A percentile compares a stretch with the other conserved stretches of the same genome.
Evolutionary conservation across 2,329 filamentous ascomycete species (phyloP).

Genomic region (Calonectria pteridis): DNA sequence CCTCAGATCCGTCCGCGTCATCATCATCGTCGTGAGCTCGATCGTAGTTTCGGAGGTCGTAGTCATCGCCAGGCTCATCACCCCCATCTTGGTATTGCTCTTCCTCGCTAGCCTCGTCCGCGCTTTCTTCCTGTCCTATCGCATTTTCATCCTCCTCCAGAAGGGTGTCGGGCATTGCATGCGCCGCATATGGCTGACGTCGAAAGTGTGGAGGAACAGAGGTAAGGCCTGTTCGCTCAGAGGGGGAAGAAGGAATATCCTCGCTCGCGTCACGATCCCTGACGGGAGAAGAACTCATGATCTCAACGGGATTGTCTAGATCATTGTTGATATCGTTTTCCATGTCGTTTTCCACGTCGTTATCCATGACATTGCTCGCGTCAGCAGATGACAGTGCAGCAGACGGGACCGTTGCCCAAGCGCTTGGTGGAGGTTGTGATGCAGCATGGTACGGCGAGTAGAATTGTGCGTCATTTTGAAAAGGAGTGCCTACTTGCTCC

Average conservation of each 20-base stretch:
- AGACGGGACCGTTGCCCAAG: constrained; percentile 30
- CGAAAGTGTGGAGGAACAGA: not conserved
- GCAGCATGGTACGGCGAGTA: constrained; percentile 23
- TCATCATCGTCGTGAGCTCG: constrained; percentile 50
- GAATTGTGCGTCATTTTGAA: constrained; percentile 22
- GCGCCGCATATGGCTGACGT: constrained; percentile 1
- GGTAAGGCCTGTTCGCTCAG: constrained; percentile 10
- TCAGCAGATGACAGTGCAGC: constrained; percentile 20
- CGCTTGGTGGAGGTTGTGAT: constrained; percentile 21
- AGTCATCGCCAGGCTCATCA: constrained; percentile 49
- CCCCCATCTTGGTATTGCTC: constrained; percentile 43
- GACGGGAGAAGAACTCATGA: constrained; percentile 38
- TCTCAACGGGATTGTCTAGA: constrained; percentile 38
- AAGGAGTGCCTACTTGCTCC: constrained; percentile 16
- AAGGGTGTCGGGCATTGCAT: not conserved
- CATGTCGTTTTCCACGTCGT: constrained; percentile 36
- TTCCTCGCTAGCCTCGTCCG: constrained; percentile 30
- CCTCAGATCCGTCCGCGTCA: constrained; percentile 46
- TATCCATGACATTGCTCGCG: constrained; percentile 31
- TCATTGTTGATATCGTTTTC: constrained; percentile 28
- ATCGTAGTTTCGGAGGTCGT: constrained; percentile 50
- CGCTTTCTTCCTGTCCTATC: constrained; percentile 22
- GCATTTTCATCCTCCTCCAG: constrained; percentile 12
- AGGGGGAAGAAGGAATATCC: constrained; percentile 21
- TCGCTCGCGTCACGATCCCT: constrained; percentile 28